Base-by-base conservation (phyloP, 2,329 filamentous ascomycete genomes). In the Fusarium duplospermum region DNA sequence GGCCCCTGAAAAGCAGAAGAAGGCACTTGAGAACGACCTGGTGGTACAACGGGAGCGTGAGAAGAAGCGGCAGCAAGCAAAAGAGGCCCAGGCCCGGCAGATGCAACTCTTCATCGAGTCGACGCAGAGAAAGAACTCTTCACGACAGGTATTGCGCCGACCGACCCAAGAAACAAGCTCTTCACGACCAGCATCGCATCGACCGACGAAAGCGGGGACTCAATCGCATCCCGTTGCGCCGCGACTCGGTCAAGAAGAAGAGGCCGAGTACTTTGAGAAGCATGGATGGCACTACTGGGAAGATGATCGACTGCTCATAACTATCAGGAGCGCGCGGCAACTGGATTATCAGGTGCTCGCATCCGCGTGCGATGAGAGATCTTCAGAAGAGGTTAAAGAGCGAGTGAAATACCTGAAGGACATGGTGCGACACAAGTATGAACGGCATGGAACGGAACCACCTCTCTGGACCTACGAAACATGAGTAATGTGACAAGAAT, bases 401-500 rank as follows among this genome's bases (percentile, higher is more conserved):
- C 69, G 79, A 7, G 70, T 74, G 35, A 52, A n/a, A 29, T 61
- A 72, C n/a, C 31, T 81, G 62, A 78, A 63, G 60, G 64, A 45
- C n/a, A 59, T 60, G 20, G 72, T 78, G 59, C 70, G 72, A 29
- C 31, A 42, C 36, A 77, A 76, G 42, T 78, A 75, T 60, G 57
- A 76, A 50, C 52, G 35, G 16, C n/a, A 6, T 42, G 72, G 68
- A 5, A 16, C 62, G 4, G 24, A 22, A 6, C 79, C 80, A 18
- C 80, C 80, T 18, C 40, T 62, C 22, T 81, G 80, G 79, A 80
- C 77, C 33, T 75, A 74, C 42, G 63, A 72, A 72, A n/a, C 24
- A 61, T 27, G 57, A 36, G 35, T 72, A 54, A 72, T 38, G 38
- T 8, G n/a, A n/a, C 18, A 24, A 27, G 27, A 29, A 40, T 10